These are phyloP conservation scores for Fusarium sp. DNA, from an alignment of 2,329 filamentous ascomycete genomes.

Conservation along the genomic window DNA sequence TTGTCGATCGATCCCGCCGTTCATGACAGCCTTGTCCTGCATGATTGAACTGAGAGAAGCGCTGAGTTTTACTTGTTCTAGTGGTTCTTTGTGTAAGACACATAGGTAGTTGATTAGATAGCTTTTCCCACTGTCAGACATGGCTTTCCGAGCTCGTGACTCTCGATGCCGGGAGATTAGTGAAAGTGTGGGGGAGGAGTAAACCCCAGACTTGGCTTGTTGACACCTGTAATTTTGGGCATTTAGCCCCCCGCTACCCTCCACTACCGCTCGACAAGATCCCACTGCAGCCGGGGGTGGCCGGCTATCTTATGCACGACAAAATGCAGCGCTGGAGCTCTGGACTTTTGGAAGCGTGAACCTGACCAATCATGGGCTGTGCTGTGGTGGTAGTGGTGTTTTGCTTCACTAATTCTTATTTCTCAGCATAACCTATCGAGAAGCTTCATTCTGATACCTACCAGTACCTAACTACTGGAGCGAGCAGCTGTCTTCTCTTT, in stretches of 20 bases:
- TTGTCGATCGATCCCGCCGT: conserved; percentile 11
- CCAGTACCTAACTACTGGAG: not conserved
- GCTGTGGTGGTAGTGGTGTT: conserved; percentile 6
- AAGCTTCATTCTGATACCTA: not conserved
- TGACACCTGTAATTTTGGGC: conserved; percentile 11
- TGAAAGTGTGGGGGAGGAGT: conserved; percentile 32
- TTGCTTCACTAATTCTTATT: conserved; percentile 40
- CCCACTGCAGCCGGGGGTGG: conserved; percentile 25
- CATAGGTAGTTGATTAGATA: not conserved
- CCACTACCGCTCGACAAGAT: conserved; percentile 13
- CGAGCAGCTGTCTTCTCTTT: not conserved
- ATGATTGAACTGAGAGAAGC: conserved; percentile 20
- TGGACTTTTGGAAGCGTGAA: conserved; percentile 14
- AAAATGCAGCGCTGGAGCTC: conserved; percentile 24
- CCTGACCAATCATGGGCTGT: conserved; percentile 14
- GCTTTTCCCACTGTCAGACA: conserved; percentile 4
- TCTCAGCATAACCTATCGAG: conserved; percentile 18
- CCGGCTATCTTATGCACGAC: conserved; percentile 32
- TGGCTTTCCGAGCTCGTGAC: conserved; percentile 21
- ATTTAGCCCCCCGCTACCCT: conserved; percentile 1
- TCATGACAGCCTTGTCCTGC: not conserved
- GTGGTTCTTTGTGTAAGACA: not conserved
- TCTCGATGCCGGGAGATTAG: not conserved
- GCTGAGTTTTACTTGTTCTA: conserved; percentile 17
- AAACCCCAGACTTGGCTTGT: conserved; percentile 24